Conservation (phyloP, 441 rosid species). For the Macaranga tanarius region DNA sequence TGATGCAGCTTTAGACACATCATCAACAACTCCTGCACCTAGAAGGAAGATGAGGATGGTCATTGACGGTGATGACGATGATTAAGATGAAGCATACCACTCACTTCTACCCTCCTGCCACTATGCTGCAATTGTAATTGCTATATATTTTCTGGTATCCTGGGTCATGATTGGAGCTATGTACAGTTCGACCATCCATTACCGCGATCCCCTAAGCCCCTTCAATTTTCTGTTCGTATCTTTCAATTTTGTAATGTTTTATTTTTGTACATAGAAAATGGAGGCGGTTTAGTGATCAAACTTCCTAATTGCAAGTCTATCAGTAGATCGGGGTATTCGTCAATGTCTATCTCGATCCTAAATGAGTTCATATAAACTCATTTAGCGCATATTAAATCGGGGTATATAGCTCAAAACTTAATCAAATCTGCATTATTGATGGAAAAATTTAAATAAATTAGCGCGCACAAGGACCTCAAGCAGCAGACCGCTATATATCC, state of each 20-base stretch:
- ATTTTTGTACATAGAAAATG: neutral
- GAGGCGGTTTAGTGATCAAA: neutral
- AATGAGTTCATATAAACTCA: no score
- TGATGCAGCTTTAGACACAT: constrained; percentile 25
- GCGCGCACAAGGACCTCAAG: no score
- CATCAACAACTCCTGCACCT: constrained; percentile 34
- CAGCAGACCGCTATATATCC: no score
- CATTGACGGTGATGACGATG: constrained; percentile 62
- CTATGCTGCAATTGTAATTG: neutral
- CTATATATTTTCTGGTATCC: neutral
- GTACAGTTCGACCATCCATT: neutral
- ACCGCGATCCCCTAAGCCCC: neutral
- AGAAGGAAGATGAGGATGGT: constrained; percentile 72
- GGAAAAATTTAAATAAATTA: no score
- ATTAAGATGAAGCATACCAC: constrained; percentile 19
- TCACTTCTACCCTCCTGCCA: neutral
- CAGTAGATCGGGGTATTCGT: neutral
- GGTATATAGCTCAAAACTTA: no score
- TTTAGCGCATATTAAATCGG: no score
- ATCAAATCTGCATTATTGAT: no score
- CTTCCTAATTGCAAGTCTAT: neutral
- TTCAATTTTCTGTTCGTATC: neutral
- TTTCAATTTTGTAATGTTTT: neutral
- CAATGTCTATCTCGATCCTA: neutral
- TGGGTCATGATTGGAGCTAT: neutral